phyloP scores from a whole-genome alignment of 768 basidiomycete genomes.

The Mycena polygramma region DNA sequence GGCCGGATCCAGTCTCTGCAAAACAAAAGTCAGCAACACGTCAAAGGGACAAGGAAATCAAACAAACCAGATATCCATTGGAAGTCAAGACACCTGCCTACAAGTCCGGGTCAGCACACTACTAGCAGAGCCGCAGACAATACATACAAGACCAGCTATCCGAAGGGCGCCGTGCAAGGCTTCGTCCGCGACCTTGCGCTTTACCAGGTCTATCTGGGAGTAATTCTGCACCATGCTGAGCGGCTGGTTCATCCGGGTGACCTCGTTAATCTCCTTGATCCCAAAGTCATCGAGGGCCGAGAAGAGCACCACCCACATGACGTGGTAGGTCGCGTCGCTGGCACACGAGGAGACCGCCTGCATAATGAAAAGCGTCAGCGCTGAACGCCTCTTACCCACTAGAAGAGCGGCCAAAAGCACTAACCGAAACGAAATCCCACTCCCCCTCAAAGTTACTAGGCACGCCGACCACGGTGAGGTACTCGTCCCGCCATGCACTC shows the following conservation, averaged over 20 bases:
- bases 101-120: not conserved
- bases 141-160: constrained; percentile 86
- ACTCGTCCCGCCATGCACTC: constrained; percentile 80
- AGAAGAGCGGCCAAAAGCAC: constrained; percentile 33
- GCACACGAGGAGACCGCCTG: constrained; percentile 73
- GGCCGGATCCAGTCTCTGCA: constrained; percentile 83
- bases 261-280: constrained; percentile 77
- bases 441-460: constrained; percentile 85
- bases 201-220: constrained; percentile 70
- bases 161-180: constrained; percentile 88
- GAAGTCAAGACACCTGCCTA: constrained; percentile 86
- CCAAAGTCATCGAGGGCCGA: constrained; percentile 89
- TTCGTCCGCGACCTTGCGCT: constrained; percentile 82
- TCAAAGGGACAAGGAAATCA: not conserved
- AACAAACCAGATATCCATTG: constrained; percentile 86
- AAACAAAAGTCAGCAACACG: not conserved
- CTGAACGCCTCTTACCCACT: not conserved
- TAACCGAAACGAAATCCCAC: constrained; percentile 89
- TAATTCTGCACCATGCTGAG: constrained; percentile 53
- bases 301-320: constrained; percentile 90
- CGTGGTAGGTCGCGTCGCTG: constrained; percentile 91
- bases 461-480: constrained; percentile 85
- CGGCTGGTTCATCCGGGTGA: constrained; percentile 50
- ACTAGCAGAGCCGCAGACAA: not conserved
- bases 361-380: constrained; percentile 3